A percentile compares a stretch with the other conserved stretches of the same genome.
Conservation (phyloP, 345 rosid species). For the Erodium maritimum region DNA sequence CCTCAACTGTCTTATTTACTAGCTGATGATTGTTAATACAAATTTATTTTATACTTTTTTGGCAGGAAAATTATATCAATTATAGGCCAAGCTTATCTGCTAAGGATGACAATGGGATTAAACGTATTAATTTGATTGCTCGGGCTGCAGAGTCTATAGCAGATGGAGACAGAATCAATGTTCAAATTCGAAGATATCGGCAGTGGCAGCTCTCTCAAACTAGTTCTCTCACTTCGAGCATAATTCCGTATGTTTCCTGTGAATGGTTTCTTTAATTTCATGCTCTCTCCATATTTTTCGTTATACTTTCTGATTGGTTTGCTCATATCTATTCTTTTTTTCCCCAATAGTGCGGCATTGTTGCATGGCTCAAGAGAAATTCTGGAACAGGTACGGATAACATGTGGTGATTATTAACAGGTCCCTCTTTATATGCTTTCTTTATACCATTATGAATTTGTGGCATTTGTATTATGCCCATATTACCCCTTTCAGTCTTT, state of each 20-base stretch:
- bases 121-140: conserved; percentile 65
- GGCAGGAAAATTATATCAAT: conserved; percentile 93
- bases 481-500: too few relatives aligned
- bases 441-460: too few relatives aligned
- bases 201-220: conserved; percentile 94
- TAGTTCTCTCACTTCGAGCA: conserved; percentile 62
- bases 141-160: conserved; percentile 92
- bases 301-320: conserved; percentile 5
- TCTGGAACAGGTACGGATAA: conserved; percentile 59
- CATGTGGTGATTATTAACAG: neutral
- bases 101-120: conserved; percentile 62
- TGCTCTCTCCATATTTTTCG: conserved; percentile 1
- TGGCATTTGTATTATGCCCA: too few relatives aligned
- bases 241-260: conserved; percentile 68
- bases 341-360: conserved; percentile 57
- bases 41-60: neutral
- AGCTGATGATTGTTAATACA: neutral
- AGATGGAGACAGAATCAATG: conserved; percentile 83
- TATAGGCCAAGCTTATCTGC: conserved; percentile 59
- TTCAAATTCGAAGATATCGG: conserved; percentile 84
- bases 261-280: neutral
- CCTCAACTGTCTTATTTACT: too few relatives aligned
- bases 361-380: conserved; percentile 81
- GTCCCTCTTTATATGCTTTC: neutral
- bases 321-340: conserved; percentile 7